Evolutionary conservation across 1,139 yeast genomes (phyloP), one percentile per base, ranked within the genome.

Genomic region (Sugiyamaella sp.): DNA sequence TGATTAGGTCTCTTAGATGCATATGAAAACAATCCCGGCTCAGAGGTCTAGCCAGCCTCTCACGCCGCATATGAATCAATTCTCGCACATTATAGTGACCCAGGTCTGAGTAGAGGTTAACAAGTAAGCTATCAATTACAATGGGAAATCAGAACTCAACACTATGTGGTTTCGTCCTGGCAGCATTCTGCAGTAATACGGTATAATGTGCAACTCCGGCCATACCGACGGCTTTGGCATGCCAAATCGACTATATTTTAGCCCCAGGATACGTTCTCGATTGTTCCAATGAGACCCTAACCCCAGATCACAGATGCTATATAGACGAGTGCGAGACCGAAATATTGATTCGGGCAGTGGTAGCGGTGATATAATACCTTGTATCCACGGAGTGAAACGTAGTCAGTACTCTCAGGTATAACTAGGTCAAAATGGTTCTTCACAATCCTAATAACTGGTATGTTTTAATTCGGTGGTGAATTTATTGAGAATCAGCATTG

Each of bases 391-490:
- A 29, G 35, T 12, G 35, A 29, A 29, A 29, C 35, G n/a, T 6
- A 12, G 14, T 4, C 35, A 12, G 4, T 29, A 4, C 35, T 29
- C 14, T 6, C 4, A 29, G 8, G 4, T 8, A 29, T 10, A 5
- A 17, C 3, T 4, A 3, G 19, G 12, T 1, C 45, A 60, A 41
- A 52, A 84, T 84, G 89, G 89, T 82, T 49, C 82, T 85, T 43
- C 83, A 83, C 67, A 85, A 85, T 74, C 89, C 89, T 44, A 84
- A 85, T 70, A 85, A 85, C 71, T 85, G 89, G 67, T 64, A 57
- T 38, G 66, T 52, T 10, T 9, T n/a, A 14, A n/a, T n/a, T n/a
- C n/a, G n/a, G n/a, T n/a, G n/a, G n/a, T n/a, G 12, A 38, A 12
- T n/a, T 9, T 20, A 38, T 10, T 19, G n/a, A 24, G 3, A 14